Evolutionary conservation across 176 grass and related monocot genomes (phyloP), one percentile per base, ranked within the genome.

Genomic region (Carex scoparia): DNA sequence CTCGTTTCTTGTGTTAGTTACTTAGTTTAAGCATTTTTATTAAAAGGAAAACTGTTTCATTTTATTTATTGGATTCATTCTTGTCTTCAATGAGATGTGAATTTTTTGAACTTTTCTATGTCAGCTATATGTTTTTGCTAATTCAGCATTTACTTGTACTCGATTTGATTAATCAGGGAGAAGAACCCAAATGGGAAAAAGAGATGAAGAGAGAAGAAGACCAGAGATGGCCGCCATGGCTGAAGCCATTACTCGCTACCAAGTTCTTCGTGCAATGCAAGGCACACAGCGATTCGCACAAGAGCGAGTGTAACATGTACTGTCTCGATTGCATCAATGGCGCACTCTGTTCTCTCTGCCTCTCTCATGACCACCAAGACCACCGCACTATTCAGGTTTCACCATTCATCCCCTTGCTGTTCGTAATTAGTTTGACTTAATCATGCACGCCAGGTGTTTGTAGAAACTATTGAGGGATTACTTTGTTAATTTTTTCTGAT

Each of bases 301-400:
- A 93, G 85, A 91, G 91, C 62, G 95, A 95, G 87, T 98, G 95
- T 86, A 98, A 98, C 88, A 95, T 95, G 95, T 98, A 90, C 88
- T 98, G 95, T 87, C 91, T 98, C 76, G 93, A 95, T 67, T 98
- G 95, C 87, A 74, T 85, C 82, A 79, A 90, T 79, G 95, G 91
- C 80, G 89, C 91, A 15, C 93, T 98, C 65, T 98, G 95, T 87
- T 92, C 95, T 4, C 85, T 93, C 77, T 98, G 95, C 88, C 86
- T 94, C 88, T 84, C 85, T 56, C 80, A 60, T 54, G 14, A 86
- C 91, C 95, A 95, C 90, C 83, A 84, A 75, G 78, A 64, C 85
- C 95, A 98, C 84, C 91, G 78, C 65, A 87, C 91, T 40, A 98
- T 98, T 84, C 95, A 98, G 94, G 94, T 97, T 33, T 48, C 23